These are phyloP conservation scores for Colletotrichum sojae DNA, from an alignment of 2,329 filamentous ascomycete genomes.

Conservation along the genomic window DNA sequence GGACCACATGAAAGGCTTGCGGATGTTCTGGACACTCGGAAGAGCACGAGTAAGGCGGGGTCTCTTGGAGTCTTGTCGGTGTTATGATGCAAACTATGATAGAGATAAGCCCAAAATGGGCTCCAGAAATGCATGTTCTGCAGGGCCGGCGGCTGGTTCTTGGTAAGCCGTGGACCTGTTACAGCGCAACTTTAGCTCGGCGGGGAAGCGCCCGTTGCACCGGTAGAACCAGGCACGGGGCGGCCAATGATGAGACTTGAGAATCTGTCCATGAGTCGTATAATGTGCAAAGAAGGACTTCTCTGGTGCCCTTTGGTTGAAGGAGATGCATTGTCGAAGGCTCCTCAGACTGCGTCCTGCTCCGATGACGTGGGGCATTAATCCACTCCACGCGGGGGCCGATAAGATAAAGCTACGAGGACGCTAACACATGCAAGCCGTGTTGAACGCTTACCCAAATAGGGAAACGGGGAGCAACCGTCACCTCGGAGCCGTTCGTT, in stretches of 20 bases:
- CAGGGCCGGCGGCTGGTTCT: slow-evolving; percentile 27
- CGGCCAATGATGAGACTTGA: slow-evolving; percentile 7
- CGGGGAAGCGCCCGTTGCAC: slow-evolving; percentile 27
- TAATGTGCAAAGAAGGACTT: neutral
- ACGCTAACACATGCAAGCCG: slow-evolving; percentile 39
- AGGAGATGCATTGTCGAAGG: slow-evolving; percentile 27
- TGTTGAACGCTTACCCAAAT: slow-evolving; percentile 38
- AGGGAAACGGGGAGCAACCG: slow-evolving; percentile 39
- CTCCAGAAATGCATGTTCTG: slow-evolving; percentile 38
- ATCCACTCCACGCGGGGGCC: slow-evolving; percentile 29
- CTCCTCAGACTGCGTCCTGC: slow-evolving; percentile 6
- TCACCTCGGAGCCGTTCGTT: slow-evolving; percentile 26
- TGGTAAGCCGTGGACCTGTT: slow-evolving; percentile 16
- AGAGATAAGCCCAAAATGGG: slow-evolving; percentile 40
- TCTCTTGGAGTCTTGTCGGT: slow-evolving; percentile 14
- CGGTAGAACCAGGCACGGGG: neutral
- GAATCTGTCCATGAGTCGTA: slow-evolving; percentile 24
- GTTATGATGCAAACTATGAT: slow-evolving; percentile 39
- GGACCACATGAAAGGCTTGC: neutral
- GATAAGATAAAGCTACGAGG: slow-evolving; percentile 39
- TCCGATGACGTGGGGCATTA: slow-evolving; percentile 36
- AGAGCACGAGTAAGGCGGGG: slow-evolving; percentile 24
- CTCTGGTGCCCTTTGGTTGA: neutral
- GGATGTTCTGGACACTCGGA: slow-evolving; percentile 15
- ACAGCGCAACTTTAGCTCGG: slow-evolving; percentile 27